A percentile compares a stretch with the other conserved stretches of the same genome.
Evolutionary conservation across 441 rosid genomes (phyloP).

Genomic region (Melastoma candidum): DNA sequence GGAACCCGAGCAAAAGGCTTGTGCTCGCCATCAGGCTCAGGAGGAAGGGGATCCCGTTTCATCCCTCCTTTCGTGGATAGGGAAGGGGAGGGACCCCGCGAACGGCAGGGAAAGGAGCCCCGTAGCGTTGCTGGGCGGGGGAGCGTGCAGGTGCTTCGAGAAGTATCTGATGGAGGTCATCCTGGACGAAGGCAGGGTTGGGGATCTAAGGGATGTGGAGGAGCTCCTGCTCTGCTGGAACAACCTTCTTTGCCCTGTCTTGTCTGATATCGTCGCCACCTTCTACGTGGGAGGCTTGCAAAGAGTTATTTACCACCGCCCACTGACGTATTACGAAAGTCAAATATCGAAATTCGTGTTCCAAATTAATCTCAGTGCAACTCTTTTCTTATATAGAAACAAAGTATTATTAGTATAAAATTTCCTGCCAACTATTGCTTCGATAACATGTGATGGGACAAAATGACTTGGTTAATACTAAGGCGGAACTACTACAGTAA

Average conservation of each 20-base stretch:
- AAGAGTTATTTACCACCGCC: constrained; percentile 35
- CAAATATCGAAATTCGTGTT: no score
- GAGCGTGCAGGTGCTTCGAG: constrained; percentile 64
- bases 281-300: constrained; percentile 75
- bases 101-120: not conserved
- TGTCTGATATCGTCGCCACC: constrained; percentile 53
- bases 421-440: no score
- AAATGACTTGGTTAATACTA: no score
- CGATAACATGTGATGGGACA: no score
- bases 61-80: no score
- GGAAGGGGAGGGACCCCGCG: constrained; percentile 23
- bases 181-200: constrained; percentile 61
- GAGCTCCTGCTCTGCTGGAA: constrained; percentile 78
- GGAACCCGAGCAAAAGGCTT: constrained; percentile 34
- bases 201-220: constrained; percentile 64
- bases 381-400: no score
- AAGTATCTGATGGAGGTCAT: constrained; percentile 70
- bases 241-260: constrained; percentile 64
- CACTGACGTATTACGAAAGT: not conserved
- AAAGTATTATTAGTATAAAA: no score
- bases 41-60: constrained; percentile 21
- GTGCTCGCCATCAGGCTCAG: constrained; percentile 33
- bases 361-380: no score
- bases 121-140: not conserved
- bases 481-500: no score